Evolutionary conservation across 495 filamentous ascomycete species (phyloP), one percentile per base, ranked within the genome.

Genomic region (Tuber umbilicatum): DNA sequence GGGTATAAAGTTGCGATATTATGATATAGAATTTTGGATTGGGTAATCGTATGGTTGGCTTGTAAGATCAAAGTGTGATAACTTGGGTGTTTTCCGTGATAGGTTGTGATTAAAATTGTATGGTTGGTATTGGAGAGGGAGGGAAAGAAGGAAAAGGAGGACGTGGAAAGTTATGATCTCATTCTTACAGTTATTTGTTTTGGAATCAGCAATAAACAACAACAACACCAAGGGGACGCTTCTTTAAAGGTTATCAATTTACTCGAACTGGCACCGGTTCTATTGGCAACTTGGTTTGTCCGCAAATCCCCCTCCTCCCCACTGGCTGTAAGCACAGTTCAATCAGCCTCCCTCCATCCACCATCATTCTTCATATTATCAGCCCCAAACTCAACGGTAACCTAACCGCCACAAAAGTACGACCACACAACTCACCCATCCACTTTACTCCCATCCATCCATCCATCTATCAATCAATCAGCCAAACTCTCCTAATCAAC

Each of bases 341-440:
- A n/a, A 50, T 9, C 21, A 55, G 23, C 47, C 47, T 55, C 47
- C 47, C 47, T 55, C 47, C 6, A 55, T 55, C 5, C 47, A 6
- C 21, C 45, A 9, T 27, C 71, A 35, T 55, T 38, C 40, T 14
- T 39, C 64, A 35, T 74, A 23, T 39, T 74, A 23, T 39, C 67
- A 37, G 45, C 40, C 37, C 74, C 45, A 73, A 73, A 41, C 55
- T 69, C 35, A 67, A 64, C 73, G 69, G 73, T 73, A 55, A 50
- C 69, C 43, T 69, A 42, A 50, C 69, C 43, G 69, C 73, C 50
- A 41, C 74, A 77, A 73, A 76, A 31, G 55, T 27, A 64, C 10
- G n/a, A 64, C 55, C 55, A 64, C 55, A 64, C 55, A 64, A 64
- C 55, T 31, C 55, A 64, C 16, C 55, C 55, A 64, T 64, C 55